Conservation (phyloP, 1,139 yeast species). For the Candida sojae region DNA sequence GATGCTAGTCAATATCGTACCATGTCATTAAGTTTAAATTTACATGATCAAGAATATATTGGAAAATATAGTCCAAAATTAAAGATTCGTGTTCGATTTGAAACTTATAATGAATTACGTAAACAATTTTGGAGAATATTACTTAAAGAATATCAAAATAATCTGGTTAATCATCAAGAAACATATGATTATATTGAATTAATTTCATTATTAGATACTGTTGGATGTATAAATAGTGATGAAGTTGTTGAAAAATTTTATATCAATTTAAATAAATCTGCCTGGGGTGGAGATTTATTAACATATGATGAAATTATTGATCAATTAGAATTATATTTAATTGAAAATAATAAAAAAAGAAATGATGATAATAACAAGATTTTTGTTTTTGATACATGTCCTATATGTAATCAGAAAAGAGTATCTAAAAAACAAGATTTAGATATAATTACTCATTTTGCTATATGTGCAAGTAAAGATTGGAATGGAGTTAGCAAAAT, state of each 20-base stretch:
- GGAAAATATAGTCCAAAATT: constrained; percentile 54
- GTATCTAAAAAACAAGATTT: constrained; percentile 56
- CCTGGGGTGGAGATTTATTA: constrained; percentile 59
- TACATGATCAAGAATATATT: constrained; percentile 34
- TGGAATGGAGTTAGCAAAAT: constrained; percentile 72
- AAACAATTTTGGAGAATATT: constrained; percentile 71
- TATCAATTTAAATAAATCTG: constrained; percentile 38
- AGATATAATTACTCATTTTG: constrained; percentile 82
- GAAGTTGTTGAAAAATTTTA: constrained; percentile 49
- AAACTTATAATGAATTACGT: constrained; percentile 66
- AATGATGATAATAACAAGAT: constrained; percentile 30
- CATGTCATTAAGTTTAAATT: constrained; percentile 37
- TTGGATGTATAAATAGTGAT: constrained; percentile 60
- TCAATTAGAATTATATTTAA: constrained; percentile 46
- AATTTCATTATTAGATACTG: constrained; percentile 57
- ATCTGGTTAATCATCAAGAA: constrained; percentile 29
- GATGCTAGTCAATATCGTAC: constrained; percentile 48
- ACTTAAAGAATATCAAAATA: constrained; percentile 48
- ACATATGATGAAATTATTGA: constrained; percentile 59
- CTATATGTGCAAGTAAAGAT: constrained; percentile 80
- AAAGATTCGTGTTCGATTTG: constrained; percentile 62
- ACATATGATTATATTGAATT: constrained; percentile 56
- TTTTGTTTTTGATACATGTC: constrained; percentile 69
- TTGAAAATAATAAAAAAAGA: constrained; percentile 9
- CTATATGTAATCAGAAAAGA: constrained; percentile 69